These are phyloP conservation scores for Sherardia arvensis DNA, from an alignment of 257 asterid species.

Conservation along the genomic window DNA sequence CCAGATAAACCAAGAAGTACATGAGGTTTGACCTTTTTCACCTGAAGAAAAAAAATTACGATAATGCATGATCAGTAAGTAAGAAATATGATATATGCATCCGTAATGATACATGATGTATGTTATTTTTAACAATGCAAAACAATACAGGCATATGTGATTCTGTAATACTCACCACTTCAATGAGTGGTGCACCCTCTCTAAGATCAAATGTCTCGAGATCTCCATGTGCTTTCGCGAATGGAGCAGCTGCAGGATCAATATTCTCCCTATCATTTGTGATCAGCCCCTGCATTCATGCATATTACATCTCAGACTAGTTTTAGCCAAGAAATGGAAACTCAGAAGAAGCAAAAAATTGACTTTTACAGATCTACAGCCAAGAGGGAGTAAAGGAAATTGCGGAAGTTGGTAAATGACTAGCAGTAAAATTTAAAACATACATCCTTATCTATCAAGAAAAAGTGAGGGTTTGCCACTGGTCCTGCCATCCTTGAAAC, in stretches of 20 bases:
- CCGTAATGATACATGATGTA: neutral
- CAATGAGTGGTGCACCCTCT: slow-evolving; percentile 81
- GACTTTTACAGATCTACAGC: neutral
- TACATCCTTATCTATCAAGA: slow-evolving; percentile 94
- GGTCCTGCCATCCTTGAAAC: slow-evolving; percentile 86
- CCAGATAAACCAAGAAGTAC: slow-evolving; percentile 99
- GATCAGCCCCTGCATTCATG: slow-evolving; percentile 73
- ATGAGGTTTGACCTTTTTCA: slow-evolving; percentile 88
- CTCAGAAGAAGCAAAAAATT: no score
- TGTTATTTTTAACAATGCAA: neutral
- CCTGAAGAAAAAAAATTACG: slow-evolving; percentile 42
- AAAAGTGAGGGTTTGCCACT: slow-evolving; percentile 75
- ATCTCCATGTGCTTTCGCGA: slow-evolving; percentile 74
- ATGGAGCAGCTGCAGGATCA: slow-evolving; percentile 91
- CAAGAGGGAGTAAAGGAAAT: neutral
- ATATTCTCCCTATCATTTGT: slow-evolving; percentile 74
- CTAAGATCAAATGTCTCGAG: slow-evolving; percentile 56
- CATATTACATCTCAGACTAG: slow-evolving; percentile 18
- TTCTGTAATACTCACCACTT: slow-evolving; percentile 51
- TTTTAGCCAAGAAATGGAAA: neutral
- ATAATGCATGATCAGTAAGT: slow-evolving; percentile 13
- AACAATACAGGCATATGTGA: neutral
- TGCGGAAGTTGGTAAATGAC: neutral
- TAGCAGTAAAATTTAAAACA: slow-evolving; percentile 12
- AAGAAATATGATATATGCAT: slow-evolving; percentile 1